These are phyloP conservation scores for Rosa chinensis DNA, from an alignment of 306 rosid genomes.

Conservation along the genomic window DNA sequence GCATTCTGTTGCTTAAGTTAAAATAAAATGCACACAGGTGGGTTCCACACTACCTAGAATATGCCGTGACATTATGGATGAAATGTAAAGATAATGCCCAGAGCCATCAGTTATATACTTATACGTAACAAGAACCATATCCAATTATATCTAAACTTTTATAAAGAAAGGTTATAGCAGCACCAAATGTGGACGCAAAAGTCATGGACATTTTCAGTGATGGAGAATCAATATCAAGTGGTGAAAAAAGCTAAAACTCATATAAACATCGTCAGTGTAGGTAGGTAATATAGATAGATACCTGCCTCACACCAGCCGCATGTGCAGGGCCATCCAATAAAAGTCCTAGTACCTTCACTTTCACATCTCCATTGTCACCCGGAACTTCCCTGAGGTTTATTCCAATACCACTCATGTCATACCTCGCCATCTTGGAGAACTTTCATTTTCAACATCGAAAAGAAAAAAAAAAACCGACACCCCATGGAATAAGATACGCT, in stretches of 20 bases:
- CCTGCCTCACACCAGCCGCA: constrained; percentile 94
- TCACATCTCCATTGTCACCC: constrained; percentile 62
- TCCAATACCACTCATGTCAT: constrained; percentile 98
- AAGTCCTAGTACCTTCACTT: constrained; percentile 72
- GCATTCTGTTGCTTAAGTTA: not conserved
- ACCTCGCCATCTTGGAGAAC: constrained; percentile 99
- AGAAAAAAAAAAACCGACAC: constrained; percentile 34
- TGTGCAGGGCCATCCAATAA: constrained; percentile 92
- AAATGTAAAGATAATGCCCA: not conserved
- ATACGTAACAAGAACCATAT: not conserved
- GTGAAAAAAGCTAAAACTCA: not conserved
- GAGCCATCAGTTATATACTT: not conserved
- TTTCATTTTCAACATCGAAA: constrained; percentile 41
- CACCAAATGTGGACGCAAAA: not conserved
- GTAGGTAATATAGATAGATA: constrained; percentile 39
- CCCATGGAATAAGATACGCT: constrained; percentile 44
- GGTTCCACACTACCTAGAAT: not conserved
- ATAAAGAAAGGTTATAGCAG: not conserved
- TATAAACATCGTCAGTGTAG: not conserved
- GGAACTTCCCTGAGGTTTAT: constrained; percentile 91
- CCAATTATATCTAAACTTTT: not conserved
- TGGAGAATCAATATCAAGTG: not conserved
- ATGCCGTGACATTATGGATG: not conserved
- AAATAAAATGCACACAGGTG: not conserved
- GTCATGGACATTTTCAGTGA: not conserved